A percentile compares a stretch with the other conserved stretches of the same genome.
Conservation (phyloP, 1,284 basidiomycete species). For the Phenoliferia sp. region DNA sequence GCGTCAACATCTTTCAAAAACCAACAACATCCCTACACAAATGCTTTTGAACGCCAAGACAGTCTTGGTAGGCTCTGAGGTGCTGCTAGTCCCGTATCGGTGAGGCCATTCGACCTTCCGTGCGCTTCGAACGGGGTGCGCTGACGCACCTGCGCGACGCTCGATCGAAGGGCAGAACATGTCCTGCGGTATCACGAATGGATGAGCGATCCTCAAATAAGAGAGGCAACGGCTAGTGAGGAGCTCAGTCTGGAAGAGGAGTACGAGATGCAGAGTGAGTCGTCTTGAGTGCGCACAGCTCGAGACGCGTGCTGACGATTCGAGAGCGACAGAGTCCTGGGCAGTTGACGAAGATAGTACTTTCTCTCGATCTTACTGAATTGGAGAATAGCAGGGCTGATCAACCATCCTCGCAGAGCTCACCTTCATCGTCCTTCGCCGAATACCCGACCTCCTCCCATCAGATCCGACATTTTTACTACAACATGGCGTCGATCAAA, state of each 20-base stretch:
- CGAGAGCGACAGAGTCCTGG: constrained; percentile 64
- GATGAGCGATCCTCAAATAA: constrained; percentile 76
- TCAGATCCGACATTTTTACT: constrained; percentile 17
- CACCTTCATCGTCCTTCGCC: constrained; percentile 80
- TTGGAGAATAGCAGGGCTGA: background rate
- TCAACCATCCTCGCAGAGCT: constrained; percentile 54
- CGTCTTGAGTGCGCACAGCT: no score
- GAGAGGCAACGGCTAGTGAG: constrained; percentile 79
- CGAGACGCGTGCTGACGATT: background rate
- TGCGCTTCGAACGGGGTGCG: background rate
- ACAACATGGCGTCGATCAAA: constrained; percentile 45
- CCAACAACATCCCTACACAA: background rate
- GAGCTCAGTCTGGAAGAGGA: constrained; percentile 77
- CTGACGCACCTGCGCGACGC: background rate
- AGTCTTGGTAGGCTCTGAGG: constrained; percentile 57
- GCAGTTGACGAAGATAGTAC: constrained; percentile 76
- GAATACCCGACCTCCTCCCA: constrained; percentile 12
- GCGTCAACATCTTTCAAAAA: background rate
- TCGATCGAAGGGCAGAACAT: constrained; percentile 19
- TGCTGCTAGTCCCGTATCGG: constrained; percentile 71
- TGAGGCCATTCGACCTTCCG: constrained; percentile 35
- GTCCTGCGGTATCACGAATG: constrained; percentile 66
- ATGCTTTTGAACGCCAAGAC: constrained; percentile 64
- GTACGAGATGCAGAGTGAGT: constrained; percentile 82
- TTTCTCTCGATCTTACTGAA: constrained; percentile 34